These are phyloP conservation scores for Tetrapisispora pingtungensis DNA, from an alignment of 805 yeast species.

Conservation along the genomic window DNA sequence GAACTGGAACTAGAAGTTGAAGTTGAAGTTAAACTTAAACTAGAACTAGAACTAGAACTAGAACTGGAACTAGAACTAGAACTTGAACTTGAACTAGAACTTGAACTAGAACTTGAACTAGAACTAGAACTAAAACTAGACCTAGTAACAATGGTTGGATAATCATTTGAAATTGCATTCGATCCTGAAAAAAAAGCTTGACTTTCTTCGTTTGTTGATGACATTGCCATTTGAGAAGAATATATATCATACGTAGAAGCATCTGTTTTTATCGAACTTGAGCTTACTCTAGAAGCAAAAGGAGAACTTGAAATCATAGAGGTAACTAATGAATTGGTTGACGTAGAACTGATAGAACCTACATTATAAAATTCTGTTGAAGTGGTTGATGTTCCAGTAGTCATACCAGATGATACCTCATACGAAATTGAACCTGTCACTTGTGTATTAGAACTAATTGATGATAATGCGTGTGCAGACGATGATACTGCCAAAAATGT, in stretches of 20 bases:
- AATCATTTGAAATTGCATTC: background rate
- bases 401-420: too few species aligned
- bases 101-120: background rate
- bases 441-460: too few species aligned
- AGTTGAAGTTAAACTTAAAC: background rate
- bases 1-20: background rate
- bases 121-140: background rate
- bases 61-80: background rate
- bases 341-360: too few species aligned
- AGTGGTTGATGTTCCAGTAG: too few species aligned
- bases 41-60: background rate
- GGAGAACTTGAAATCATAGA: too few species aligned
- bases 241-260: background rate
- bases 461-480: too few species aligned
- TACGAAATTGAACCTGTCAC: too few species aligned
- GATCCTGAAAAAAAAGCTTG: background rate
- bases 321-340: too few species aligned
- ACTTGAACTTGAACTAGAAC: background rate
- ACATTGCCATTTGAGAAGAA: background rate
- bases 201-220: background rate
- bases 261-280: too few species aligned
- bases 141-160: background rate
- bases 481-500: background rate
- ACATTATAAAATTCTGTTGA: too few species aligned
- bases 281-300: too few species aligned